Conservation (phyloP, 2,329 filamentous ascomycete species). For the Emergomyces orientalis region DNA sequence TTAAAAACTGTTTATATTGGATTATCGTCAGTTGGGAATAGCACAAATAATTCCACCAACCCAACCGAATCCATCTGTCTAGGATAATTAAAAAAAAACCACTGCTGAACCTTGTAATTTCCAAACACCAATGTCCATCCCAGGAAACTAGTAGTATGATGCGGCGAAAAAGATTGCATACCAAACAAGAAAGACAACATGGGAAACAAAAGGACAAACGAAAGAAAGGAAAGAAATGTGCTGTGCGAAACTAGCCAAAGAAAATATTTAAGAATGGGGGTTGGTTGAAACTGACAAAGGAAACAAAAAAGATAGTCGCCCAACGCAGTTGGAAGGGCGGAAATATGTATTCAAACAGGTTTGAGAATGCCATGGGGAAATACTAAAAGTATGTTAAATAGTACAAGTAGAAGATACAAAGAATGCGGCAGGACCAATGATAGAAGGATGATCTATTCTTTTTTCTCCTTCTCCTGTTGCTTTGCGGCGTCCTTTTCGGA, state of each 20-base stretch:
- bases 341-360: neutral
- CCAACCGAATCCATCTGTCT: neutral
- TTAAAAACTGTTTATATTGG: neutral
- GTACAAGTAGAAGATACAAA: neutral
- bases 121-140: slow-evolving; percentile 5
- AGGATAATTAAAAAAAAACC: neutral
- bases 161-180: neutral
- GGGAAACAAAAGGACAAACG: neutral
- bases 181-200: neutral
- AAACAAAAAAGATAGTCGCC: neutral
- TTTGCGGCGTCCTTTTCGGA: slow-evolving; percentile 28
- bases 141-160: neutral
- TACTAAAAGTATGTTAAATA: neutral
- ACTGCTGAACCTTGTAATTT: neutral
- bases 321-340: neutral
- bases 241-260: neutral
- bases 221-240: neutral
- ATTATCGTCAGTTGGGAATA: neutral
- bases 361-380: neutral
- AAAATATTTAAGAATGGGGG: neutral
- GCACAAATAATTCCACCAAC: neutral
- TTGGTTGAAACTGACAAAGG: neutral
- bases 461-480: slow-evolving; percentile 17
- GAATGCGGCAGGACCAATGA: neutral
- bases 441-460: slow-evolving; percentile 15